phyloP scores from a whole-genome alignment of 805 yeast genomes.

The Saccharomyces paradoxus region DNA sequence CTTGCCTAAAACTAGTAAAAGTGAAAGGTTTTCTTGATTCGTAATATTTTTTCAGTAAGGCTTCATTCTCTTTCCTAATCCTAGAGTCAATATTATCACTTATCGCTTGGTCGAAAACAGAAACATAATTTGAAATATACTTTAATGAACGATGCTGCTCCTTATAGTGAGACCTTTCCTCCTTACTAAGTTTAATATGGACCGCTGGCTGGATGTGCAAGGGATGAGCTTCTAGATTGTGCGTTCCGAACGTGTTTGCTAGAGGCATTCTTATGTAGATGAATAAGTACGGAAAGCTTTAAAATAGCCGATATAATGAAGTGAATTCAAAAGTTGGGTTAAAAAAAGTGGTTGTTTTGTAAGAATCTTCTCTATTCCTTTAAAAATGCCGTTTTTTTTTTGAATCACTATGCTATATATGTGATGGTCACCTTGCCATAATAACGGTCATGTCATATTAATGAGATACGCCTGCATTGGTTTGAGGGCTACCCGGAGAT shows the following conservation, averaged over 20 bases:
- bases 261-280: not conserved
- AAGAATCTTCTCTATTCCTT: not conserved
- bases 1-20: conserved; percentile 9
- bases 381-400: not conserved
- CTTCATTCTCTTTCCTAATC: conserved; percentile 10
- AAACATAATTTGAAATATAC: conserved; percentile 11
- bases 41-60: conserved; percentile 12
- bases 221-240: not conserved
- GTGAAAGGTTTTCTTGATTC: not conserved
- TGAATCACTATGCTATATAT: not conserved
- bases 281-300: not conserved
- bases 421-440: not conserved
- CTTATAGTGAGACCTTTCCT: not conserved
- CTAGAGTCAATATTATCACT: conserved; percentile 1
- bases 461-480: not conserved
- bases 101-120: conserved; percentile 5
- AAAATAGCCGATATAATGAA: not conserved
- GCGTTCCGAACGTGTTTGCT: not conserved
- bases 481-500: not conserved
- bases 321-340: not conserved
- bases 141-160: conserved; percentile 1
- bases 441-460: not conserved
- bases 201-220: not conserved
- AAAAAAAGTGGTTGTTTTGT: conserved; percentile 2
- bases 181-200: not conserved